A percentile compares a stretch with the other conserved stretches of the same genome.
Conservation (phyloP, 2,329 filamentous ascomycete species). For the Thermoascus crustaceus region DNA sequence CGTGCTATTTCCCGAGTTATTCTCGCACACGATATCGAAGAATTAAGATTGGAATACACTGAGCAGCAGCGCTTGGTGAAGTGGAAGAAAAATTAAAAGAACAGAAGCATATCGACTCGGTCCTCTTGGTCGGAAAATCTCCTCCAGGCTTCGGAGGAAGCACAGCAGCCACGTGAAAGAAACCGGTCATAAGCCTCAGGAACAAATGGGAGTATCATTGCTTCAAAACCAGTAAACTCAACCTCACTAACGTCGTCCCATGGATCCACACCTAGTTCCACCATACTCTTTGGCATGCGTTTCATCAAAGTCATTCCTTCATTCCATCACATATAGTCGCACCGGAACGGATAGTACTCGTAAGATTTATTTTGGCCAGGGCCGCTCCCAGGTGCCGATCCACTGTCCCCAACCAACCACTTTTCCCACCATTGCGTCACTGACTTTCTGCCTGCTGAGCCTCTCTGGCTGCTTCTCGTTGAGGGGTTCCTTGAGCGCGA, state of each 20-base stretch:
- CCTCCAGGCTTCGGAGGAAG: no score
- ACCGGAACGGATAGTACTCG: background rate
- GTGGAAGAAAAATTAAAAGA: no score
- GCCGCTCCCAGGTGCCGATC: slow-evolving; percentile 22
- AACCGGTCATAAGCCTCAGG: no score
- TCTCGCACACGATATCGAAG: no score
- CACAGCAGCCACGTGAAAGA: no score
- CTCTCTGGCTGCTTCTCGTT: slow-evolving; percentile 14
- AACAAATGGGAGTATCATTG: no score
- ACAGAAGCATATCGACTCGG: no score
- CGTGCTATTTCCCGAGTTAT: no score
- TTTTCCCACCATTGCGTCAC: slow-evolving; percentile 19
- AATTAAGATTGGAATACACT: no score
- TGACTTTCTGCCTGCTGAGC: slow-evolving; percentile 20
- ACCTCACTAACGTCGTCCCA: background rate
- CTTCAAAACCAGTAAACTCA: background rate
- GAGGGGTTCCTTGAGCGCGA: slow-evolving; percentile 20
- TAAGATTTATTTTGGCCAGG: slow-evolving; percentile 12
- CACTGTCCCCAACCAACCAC: slow-evolving; percentile 26
- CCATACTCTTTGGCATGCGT: background rate
- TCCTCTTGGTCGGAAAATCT: no score
- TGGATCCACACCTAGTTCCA: background rate
- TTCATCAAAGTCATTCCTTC: background rate
- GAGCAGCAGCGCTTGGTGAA: no score
- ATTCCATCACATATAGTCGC: background rate